phyloP scores from a whole-genome alignment of 1,284 basidiomycete species.

The Cutaneotrichosporon arboriforme region DNA sequence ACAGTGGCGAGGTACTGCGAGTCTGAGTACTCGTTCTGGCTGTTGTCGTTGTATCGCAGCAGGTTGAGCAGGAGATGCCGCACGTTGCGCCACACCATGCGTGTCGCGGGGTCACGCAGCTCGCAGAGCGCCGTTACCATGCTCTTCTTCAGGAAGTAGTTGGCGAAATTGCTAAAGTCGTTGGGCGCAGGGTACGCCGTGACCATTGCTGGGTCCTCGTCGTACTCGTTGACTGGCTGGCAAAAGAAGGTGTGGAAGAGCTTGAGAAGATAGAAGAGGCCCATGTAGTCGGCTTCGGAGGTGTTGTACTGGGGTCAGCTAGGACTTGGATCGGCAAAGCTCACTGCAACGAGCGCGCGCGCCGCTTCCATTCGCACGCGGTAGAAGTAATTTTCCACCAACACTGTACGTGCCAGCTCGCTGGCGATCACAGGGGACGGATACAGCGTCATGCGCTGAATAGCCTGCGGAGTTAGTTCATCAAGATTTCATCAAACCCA shows the following conservation, averaged over 20 bases:
- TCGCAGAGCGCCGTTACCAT: constrained; percentile 35
- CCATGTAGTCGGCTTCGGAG: constrained; percentile 54
- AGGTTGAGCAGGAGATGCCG: constrained; percentile 86
- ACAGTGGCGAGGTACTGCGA: constrained; percentile 84
- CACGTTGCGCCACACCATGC: constrained; percentile 66
- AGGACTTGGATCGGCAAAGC: constrained; percentile 35
- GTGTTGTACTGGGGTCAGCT: constrained; percentile 30
- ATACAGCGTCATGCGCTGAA: constrained; percentile 72
- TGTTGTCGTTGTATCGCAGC: constrained; percentile 90
- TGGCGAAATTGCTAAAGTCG: constrained; percentile 83
- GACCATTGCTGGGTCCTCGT: constrained; percentile 73
- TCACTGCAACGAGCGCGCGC: constrained; percentile 71
- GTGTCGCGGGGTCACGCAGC: constrained; percentile 30
- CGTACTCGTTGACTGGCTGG: constrained; percentile 69
- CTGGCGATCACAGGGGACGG: constrained; percentile 87
- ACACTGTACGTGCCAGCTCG: constrained; percentile 80
- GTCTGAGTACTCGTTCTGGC: constrained; percentile 84
- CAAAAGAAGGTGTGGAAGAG: constrained; percentile 85
- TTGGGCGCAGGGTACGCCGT: constrained; percentile 87
- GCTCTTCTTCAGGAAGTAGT: constrained; percentile 85
- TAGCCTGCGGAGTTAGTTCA: constrained; percentile 56
- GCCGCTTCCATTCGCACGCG: constrained; percentile 96
- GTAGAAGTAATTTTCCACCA: constrained; percentile 94
- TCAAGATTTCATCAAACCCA: constrained; percentile 46
- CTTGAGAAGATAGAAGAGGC: constrained; percentile 93